These are phyloP conservation scores for Chaetomium olivaceum DNA, from an alignment of 2,329 filamentous ascomycete species.

Conservation along the genomic window DNA sequence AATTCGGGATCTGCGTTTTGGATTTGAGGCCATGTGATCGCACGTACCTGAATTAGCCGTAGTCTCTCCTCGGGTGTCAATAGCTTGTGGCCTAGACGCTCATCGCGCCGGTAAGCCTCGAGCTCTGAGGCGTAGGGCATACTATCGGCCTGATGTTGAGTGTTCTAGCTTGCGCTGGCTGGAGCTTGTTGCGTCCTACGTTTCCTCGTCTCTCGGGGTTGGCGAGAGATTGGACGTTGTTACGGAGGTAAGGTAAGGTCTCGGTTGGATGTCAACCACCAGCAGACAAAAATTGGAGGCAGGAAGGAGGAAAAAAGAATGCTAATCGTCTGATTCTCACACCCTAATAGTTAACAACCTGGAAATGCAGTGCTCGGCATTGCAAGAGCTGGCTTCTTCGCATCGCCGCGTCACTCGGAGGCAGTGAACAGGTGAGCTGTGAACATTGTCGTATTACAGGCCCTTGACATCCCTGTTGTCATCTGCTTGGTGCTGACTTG, in stretches of 20 bases:
- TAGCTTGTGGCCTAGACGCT: conserved; percentile 44
- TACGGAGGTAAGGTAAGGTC: not conserved
- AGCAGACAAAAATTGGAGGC: not conserved
- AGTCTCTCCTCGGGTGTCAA: conserved; percentile 48
- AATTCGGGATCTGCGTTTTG: not conserved
- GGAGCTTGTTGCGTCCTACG: not conserved
- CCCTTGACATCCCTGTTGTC: not conserved
- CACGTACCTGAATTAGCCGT: conserved; percentile 47
- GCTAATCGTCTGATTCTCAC: not conserved
- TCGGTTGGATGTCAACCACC: not conserved
- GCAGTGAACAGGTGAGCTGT: conserved; percentile 1
- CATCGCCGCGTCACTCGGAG: conserved; percentile 9
- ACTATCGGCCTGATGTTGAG: conserved; percentile 12
- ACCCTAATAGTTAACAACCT: not conserved
- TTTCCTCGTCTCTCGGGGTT: not conserved
- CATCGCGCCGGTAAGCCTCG: conserved; percentile 48
- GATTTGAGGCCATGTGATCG: conserved; percentile 25
- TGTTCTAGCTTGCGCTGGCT: not conserved
- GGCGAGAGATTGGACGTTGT: not conserved
- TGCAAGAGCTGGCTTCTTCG: not conserved
- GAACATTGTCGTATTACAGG: conserved; percentile 3
- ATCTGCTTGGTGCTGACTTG: not conserved
- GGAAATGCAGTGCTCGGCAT: not conserved
- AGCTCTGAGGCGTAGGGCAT: conserved; percentile 45
- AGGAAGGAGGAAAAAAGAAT: not conserved